Evolutionary conservation across 306 rosid species (phyloP).

Genomic region (Herpetospermum pedunculosum): DNA sequence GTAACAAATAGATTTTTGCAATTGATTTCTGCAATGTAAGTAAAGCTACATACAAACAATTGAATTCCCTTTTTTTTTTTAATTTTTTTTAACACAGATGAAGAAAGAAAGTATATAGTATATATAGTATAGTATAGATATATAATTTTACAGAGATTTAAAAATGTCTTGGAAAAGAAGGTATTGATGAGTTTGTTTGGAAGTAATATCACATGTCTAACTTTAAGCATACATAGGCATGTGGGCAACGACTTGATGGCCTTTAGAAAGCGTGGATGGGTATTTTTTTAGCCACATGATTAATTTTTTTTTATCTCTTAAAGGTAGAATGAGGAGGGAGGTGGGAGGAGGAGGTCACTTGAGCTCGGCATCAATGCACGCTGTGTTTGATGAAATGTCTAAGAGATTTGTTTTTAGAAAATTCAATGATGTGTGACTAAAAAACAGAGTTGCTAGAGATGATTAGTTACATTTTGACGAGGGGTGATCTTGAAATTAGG

Average conservation of each 20-base stretch:
- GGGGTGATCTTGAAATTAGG: not conserved
- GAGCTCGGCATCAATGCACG: slow-evolving; percentile 23
- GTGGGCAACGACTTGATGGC: slow-evolving; percentile 15
- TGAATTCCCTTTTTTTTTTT: not conserved
- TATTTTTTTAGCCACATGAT: slow-evolving; percentile 1
- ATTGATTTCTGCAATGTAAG: not conserved
- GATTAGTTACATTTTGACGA: not conserved
- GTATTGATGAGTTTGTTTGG: slow-evolving; percentile 13
- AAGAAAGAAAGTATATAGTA: not conserved
- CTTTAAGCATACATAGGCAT: slow-evolving; percentile 54
- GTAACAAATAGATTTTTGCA: too few species aligned
- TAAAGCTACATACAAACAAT: too few species aligned
- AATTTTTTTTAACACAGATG: not conserved
- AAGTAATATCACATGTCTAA: slow-evolving; percentile 32
- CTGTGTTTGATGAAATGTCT: slow-evolving; percentile 14
- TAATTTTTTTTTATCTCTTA: not conserved
- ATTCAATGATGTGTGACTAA: not conserved
- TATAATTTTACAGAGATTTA: slow-evolving; percentile 6
- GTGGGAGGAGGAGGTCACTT: not conserved
- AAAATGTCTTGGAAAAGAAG: not conserved
- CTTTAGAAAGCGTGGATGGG: slow-evolving; percentile 17
- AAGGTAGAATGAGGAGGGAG: not conserved
- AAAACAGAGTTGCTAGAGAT: not conserved
- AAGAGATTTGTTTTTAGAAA: too few species aligned
- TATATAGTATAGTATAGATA: too few species aligned